Evolutionary conservation across 805 yeast species (phyloP), one percentile per base, ranked within the genome.

Genomic region (Candida montana): DNA sequence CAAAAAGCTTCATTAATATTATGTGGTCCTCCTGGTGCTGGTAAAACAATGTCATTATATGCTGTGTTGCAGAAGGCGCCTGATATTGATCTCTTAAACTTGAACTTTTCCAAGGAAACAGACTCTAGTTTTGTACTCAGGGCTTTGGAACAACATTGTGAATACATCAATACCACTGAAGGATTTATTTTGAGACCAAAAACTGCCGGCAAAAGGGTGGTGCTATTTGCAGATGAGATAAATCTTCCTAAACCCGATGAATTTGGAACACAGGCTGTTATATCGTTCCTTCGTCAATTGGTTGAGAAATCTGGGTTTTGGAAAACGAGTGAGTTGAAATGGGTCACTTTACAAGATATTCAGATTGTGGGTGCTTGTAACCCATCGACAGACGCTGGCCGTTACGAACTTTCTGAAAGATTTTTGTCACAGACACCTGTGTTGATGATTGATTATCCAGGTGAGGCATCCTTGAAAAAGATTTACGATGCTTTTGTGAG

Each of bases 21-120:
- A 18, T 88, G 96, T 62, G 98, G 98, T 3, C 98, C 98, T 0
- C 97, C 98, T 0, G 98, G 98, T 4, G 83, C 96, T 0, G 98
- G 98, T 44, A 91, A 91, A 57, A 90, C 98, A 0, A 90, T 91
- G 98, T 79, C 90, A 0, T 62, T 91, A 16, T 71, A 86, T 49
- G 77, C 81, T 35, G 80, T 88, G 0, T 57, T 91, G 31, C 65
- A 85, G 34, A 68, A 67, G 40, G 70, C 83, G 0, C 71, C 80
- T 0, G 68, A 72, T 13, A 66, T 78, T 44, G 83, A 79, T 17
- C 64, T 88, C 3, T 69, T 79, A 3, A 77, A 87, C 5, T 59
- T 91, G 50, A 91, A 88, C 52, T 88, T 90, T 53, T 87, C 96
- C 2, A 85, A 85, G 47, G 89, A 84, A 16, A 82, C 95, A 0